A percentile compares a stretch with the other conserved stretches of the same genome.
Evolutionary conservation across 805 yeast species (phyloP).

Genomic region (Pichia gijzeniarum): DNA sequence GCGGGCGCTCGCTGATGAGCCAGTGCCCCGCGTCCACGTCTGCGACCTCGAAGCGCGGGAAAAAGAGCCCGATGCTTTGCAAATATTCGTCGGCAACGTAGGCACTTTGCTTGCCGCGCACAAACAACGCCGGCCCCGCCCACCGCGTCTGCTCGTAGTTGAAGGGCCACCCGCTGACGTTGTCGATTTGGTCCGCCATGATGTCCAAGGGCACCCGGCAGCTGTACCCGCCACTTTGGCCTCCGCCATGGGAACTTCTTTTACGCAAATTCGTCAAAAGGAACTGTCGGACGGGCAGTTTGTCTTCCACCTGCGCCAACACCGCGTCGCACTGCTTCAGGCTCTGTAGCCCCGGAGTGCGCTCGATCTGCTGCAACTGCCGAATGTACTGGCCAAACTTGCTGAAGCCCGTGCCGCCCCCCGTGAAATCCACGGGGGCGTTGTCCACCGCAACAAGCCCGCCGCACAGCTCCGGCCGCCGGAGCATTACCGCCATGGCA

Average conservation of each 20-base stretch:
- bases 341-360: slow-evolving; percentile 34
- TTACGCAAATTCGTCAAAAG: slow-evolving; percentile 60
- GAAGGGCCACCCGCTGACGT: slow-evolving; percentile 74
- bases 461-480: slow-evolving; percentile 55
- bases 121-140: slow-evolving; percentile 68
- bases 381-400: slow-evolving; percentile 63
- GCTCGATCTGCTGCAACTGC: slow-evolving; percentile 53
- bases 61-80: slow-evolving; percentile 64
- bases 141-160: slow-evolving; percentile 47
- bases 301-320: slow-evolving; percentile 56
- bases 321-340: slow-evolving; percentile 63
- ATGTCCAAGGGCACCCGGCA: slow-evolving; percentile 66
- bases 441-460: slow-evolving; percentile 79
- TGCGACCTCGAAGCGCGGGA: slow-evolving; percentile 67
- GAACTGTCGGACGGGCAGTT: slow-evolving; percentile 63
- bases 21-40: slow-evolving; percentile 89
- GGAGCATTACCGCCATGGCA: slow-evolving; percentile 78
- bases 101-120: slow-evolving; percentile 69
- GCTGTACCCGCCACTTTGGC: slow-evolving; percentile 27
- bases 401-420: slow-evolving; percentile 32
- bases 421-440: slow-evolving; percentile 68
- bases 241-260: slow-evolving; percentile 32
- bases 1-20: slow-evolving; percentile 83
- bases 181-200: slow-evolving; percentile 57
- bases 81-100: slow-evolving; percentile 81